A percentile compares a stretch with the other conserved stretches of the same genome.
phyloP scores from a whole-genome alignment of 2,329 filamentous ascomycete genomes.

The Aspergillus tubingensis region DNA sequence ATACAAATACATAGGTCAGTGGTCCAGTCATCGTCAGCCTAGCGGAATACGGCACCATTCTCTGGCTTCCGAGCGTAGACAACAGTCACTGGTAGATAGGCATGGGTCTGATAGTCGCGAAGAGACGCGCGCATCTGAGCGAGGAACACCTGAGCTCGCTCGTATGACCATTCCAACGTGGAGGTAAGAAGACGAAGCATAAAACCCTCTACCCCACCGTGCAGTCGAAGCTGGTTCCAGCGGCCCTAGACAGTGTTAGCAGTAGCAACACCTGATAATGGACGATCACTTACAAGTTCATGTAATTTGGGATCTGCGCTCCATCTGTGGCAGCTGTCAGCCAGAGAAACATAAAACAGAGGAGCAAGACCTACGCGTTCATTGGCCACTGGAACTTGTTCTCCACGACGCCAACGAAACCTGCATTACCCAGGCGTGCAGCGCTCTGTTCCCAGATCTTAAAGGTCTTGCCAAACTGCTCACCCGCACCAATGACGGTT shows the following conservation, averaged over 20 bases:
- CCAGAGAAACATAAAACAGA: not conserved
- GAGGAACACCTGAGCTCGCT: conserved; percentile 25
- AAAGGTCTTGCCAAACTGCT: conserved; percentile 31
- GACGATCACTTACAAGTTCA: conserved; percentile 16
- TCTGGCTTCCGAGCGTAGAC: conserved; percentile 24
- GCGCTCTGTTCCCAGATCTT: conserved; percentile 31
- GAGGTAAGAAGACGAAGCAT: conserved; percentile 28
- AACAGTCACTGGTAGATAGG: conserved; percentile 25
- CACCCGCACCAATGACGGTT: conserved; percentile 19
- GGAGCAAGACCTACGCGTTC: conserved; percentile 12
- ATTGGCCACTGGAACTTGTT: conserved; percentile 28
- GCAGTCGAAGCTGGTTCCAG: conserved; percentile 25
- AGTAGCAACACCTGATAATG: not conserved
- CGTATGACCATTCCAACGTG: conserved; percentile 26
- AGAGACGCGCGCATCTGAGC: conserved; percentile 27
- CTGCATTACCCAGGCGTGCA: conserved; percentile 23
- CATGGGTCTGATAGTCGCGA: conserved; percentile 23
- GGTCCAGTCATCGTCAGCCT: not conserved
- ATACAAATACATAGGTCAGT: not conserved
- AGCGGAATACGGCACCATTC: conserved; percentile 29
- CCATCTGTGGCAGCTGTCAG: conserved; percentile 16
- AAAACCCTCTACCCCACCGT: conserved; percentile 23
- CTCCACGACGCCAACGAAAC: conserved; percentile 31
- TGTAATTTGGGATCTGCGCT: conserved; percentile 25
- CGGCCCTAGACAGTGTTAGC: conserved; percentile 16